Base-by-base conservation (phyloP, 1,284 basidiomycete genomes). In the Naganishia sp. region DNA sequence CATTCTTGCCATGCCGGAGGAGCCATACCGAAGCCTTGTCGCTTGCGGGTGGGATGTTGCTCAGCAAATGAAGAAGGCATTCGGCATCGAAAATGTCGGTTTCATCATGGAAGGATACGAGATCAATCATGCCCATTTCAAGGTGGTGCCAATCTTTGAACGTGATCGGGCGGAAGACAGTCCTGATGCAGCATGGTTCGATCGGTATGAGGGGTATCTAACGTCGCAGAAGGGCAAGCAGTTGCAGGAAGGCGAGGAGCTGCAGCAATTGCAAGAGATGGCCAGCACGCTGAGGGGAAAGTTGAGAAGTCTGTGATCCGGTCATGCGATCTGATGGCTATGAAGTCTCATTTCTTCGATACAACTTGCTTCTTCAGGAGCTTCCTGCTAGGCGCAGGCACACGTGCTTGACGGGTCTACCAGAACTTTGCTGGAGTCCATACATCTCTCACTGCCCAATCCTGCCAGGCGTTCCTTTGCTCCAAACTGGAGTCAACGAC, bases 351-450 rank as follows among this genome's bases (percentile, higher is more conserved):
- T 43, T 48, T 23, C 45, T 28, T 7, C 4, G 10, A 16, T 54
- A 36, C 33, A 36, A 54, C 16, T 54, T 36, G 31, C 7, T 10
- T 31, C 11, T 28, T 33, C 31, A 3, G 28, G 7, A n/a, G 18
- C 4, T n/a, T 55, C 16, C 11, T 55, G n/a, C 39, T 23, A 23
- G 21, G 3, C 15, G 7, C 18, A 45, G 11, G 28, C 6, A 21
- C n/a, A 18, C 43, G 10, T 25, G 18, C n/a, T 5, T 46, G 21
- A 6, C n/a, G 21, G 16, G 3, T 6, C 78, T 68, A 94, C 91
- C 91, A 93, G 0, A 90, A 90, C 79, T 92, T 94, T 89, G 90
- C 92, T 9, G 90, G 86, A 42, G 92, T 87, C 91, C 92, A 94
- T 44, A 94, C 82, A 78, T 94, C 91, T 21, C 88, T 86, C 11